Conservation (phyloP, 169 alveolate genomes). For the Ichthyophthirius multifiliis region DNA sequence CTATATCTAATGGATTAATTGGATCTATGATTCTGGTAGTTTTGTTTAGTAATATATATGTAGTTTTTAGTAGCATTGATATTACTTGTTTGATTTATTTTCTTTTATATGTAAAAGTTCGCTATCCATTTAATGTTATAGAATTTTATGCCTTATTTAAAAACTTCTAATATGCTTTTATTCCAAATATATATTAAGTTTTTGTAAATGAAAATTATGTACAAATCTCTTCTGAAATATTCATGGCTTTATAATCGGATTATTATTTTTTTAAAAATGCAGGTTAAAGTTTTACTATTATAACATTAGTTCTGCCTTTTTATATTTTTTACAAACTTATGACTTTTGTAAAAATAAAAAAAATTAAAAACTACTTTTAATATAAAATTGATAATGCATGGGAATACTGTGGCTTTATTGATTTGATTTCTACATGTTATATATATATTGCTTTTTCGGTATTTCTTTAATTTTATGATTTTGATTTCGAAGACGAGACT, state of each 20-base stretch:
- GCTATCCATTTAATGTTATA: background rate
- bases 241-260: background rate
- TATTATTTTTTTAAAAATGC: background rate
- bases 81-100: background rate
- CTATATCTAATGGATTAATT: too few relatives aligned
- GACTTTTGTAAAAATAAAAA: background rate
- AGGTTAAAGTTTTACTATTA: background rate
- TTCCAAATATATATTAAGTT: background rate
- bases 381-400: background rate
- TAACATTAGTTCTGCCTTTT: background rate
- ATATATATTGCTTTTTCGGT: background rate
- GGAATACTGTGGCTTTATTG: conserved; percentile 1
- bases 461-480: background rate
- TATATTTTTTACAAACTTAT: background rate
- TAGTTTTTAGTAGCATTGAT: background rate
- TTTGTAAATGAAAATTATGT: background rate
- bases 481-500: background rate
- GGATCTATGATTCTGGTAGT: background rate
- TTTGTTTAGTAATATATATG: background rate
- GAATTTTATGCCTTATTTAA: background rate
- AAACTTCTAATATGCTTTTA: background rate
- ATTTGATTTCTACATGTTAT: background rate
- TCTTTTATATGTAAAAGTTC: background rate
- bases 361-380: background rate
- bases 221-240: background rate